A percentile compares a stretch with the other conserved stretches of the same genome.
Evolutionary conservation across 306 rosid species (phyloP).

Genomic region (Acacia crassicarpa): DNA sequence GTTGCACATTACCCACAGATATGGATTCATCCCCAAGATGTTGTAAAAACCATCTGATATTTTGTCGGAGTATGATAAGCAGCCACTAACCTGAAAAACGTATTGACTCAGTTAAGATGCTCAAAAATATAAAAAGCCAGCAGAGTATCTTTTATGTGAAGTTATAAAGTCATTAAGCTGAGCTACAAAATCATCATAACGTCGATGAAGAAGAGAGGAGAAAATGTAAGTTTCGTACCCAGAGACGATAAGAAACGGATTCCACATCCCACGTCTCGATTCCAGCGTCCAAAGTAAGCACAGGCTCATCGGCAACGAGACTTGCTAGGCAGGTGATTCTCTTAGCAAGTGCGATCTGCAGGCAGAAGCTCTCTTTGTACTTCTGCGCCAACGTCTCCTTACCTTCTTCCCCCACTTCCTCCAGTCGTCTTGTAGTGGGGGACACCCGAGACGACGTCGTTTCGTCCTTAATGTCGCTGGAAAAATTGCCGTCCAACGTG

Average conservation of each 20-base stretch:
- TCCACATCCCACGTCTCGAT: slow-evolving; percentile 61
- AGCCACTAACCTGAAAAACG: slow-evolving; percentile 73
- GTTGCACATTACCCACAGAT: slow-evolving; percentile 94
- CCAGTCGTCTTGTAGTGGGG: slow-evolving; percentile 34
- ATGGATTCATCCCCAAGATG: slow-evolving; percentile 96
- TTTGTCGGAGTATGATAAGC: slow-evolving; percentile 89
- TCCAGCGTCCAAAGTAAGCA: slow-evolving; percentile 46
- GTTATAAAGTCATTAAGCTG: background rate
- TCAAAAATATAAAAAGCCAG: background rate
- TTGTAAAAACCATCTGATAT: slow-evolving; percentile 93
- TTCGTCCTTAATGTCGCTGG: slow-evolving; percentile 55
- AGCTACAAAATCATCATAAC: background rate
- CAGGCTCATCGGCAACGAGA: slow-evolving; percentile 64
- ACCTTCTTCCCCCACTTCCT: slow-evolving; percentile 23
- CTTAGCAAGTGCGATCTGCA: slow-evolving; percentile 67
- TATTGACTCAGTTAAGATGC: background rate
- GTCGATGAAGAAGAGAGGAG: background rate
- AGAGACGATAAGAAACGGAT: slow-evolving; percentile 85
- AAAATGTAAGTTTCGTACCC: slow-evolving; percentile 52
- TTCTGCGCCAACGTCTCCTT: slow-evolving; percentile 42
- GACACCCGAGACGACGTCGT: slow-evolving; percentile 42
- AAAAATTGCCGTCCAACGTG: slow-evolving; percentile 63
- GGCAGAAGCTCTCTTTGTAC: slow-evolving; percentile 54
- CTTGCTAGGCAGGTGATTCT: slow-evolving; percentile 62
- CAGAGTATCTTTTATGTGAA: background rate